Conservation (phyloP, 31 red algal genomes). For the Asparagopsis taxiformis region DNA sequence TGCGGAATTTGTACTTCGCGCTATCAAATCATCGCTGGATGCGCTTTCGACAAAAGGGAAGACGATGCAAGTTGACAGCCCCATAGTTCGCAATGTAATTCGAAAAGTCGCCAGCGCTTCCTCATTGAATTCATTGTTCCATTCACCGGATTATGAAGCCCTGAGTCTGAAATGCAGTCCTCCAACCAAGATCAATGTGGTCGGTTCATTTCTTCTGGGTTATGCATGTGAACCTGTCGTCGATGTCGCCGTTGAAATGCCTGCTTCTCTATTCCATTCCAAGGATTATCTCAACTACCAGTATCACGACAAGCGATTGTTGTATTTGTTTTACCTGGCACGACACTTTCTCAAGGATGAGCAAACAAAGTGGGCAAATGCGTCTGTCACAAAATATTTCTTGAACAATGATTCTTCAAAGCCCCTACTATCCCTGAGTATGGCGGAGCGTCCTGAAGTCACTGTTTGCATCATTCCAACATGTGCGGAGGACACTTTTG, state of each 20-base stretch:
- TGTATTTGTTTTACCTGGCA: constrained; percentile 49
- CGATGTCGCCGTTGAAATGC: constrained; percentile 58
- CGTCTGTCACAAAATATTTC: constrained; percentile 18
- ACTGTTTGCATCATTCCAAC: constrained; percentile 54
- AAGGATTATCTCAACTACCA: constrained; percentile 51
- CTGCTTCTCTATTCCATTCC: constrained; percentile 21
- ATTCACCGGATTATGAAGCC: constrained; percentile 4
- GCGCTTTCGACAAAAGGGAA: constrained; percentile 24
- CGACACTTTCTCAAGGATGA: constrained; percentile 45
- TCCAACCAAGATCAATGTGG: constrained; percentile 24
- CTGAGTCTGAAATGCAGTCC: constrained; percentile 32
- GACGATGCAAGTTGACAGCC: constrained; percentile 22
- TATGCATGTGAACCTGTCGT: constrained; percentile 4
- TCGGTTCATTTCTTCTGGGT: constrained; percentile 40
- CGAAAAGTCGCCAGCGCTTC: constrained; percentile 15
- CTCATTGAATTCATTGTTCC: constrained; percentile 20
- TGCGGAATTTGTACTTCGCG: constrained; percentile 17
- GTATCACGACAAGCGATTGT: constrained; percentile 56
- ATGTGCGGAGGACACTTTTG: constrained; percentile 29
- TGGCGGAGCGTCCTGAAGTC: constrained; percentile 21
- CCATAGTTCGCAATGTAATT: constrained; percentile 18
- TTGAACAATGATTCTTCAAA: constrained; percentile 39
- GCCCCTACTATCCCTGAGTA: constrained; percentile 24
- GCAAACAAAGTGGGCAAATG: constrained; percentile 9
- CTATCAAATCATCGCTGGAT: constrained; percentile 43